Percentiles rank a stretch among this genome's conserved stretches.
These are phyloP conservation scores for Rhazya stricta DNA, from an alignment of 257 asterid species.

Conservation along the genomic window DNA sequence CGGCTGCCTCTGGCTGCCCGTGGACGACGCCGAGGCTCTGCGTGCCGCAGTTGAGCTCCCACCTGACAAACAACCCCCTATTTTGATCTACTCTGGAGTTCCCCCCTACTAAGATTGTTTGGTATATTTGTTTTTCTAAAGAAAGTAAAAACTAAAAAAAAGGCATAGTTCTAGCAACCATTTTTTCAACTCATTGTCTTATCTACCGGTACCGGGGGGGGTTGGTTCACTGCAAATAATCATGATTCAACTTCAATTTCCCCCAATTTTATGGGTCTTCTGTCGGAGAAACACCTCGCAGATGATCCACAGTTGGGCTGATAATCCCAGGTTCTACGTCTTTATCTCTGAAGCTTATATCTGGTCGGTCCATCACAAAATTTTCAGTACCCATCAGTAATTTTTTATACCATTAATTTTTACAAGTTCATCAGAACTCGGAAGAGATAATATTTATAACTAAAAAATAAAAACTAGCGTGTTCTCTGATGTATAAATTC, in stretches of 20 bases:
- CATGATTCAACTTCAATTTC: not conserved
- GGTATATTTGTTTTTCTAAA: not conserved
- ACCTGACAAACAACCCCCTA: slow-evolving; percentile 68
- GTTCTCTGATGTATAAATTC: not conserved
- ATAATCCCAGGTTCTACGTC: not conserved
- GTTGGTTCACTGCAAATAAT: not conserved
- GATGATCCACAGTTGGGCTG: too few species aligned
- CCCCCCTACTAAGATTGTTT: not conserved
- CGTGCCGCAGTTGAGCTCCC: slow-evolving; percentile 49
- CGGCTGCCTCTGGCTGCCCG: slow-evolving; percentile 17
- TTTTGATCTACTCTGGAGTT: slow-evolving; percentile 17
- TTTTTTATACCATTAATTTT: not conserved
- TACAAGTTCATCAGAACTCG: not conserved
- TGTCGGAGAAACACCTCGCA: not conserved
- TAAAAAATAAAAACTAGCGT: too few species aligned
- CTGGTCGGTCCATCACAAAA: not conserved
- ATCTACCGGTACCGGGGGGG: not conserved
- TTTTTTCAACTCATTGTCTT: not conserved
- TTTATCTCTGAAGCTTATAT: not conserved
- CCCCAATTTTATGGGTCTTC: not conserved
- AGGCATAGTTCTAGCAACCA: not conserved
- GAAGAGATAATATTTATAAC: not conserved
- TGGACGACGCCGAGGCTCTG: slow-evolving; percentile 40
- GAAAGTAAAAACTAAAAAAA: not conserved
- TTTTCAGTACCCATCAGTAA: not conserved